Base-by-base conservation (phyloP, 2,329 filamentous ascomycete species). In the Penicillium sp. region DNA sequence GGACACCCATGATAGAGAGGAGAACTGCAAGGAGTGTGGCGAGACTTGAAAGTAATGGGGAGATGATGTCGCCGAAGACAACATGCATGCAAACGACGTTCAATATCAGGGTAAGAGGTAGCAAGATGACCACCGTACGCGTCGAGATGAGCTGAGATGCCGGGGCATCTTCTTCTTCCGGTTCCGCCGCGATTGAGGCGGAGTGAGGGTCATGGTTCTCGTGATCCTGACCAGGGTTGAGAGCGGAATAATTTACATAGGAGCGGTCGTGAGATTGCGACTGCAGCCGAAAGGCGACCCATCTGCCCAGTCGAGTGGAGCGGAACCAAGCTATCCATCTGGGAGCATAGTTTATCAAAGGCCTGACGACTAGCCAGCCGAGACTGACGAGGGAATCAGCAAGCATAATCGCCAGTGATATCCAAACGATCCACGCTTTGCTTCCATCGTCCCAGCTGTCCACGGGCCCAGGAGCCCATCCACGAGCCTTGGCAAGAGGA, bases 391-490 rank as follows among this genome's bases (percentile, higher is more conserved):
- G 82, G 0, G 93, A 91, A 74, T 99, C 95, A 22, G 91, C 90
- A 26, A 99, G 82, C 95, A 99, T 99, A 64, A 99, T 97, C 3
- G 95, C 91, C 29, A 99, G 79, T 33, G 91, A 96, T 2, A 96
- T 82, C 95, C 95, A 99, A 0, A 99, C 91, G 58, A 99, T 98
- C 95, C 95, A 99, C 39, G 93, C 95, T 76, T 98, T 97, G 72
- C 91, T 96, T 10, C 95, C 95, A 16, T 82, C 86, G 57, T 93
- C 90, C 95, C 95, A 99, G 72, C 96, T 90, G 54, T 86, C 83
- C 1, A 97, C 91, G 1, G 87, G 82, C 0, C 93, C 95, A 3
- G 92, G 90, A 10, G 95, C 95, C 95, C 95, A 99, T 3, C 90
- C 91, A 65, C 84, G 86, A 55, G 81, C 78, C 73, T 96, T 97